These are phyloP conservation scores for Paracorniculantispora psalliotae DNA, from an alignment of 2,329 filamentous ascomycete species.

Conservation along the genomic window DNA sequence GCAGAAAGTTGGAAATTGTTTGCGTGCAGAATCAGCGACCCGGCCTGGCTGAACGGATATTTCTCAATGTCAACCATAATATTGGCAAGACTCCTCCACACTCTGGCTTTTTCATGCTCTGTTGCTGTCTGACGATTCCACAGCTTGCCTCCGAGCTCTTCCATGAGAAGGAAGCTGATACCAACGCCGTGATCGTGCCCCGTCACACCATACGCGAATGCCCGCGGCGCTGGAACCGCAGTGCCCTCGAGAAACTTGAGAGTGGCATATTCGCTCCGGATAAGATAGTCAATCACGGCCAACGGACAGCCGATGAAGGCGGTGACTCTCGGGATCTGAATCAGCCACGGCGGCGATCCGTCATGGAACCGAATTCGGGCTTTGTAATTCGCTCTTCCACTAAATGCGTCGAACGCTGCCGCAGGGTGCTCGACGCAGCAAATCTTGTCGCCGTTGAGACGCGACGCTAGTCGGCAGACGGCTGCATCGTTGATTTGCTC, in stretches of 20 bases:
- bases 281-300: conserved; percentile 22
- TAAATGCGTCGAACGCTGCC: conserved; percentile 16
- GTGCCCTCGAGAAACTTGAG: conserved; percentile 27
- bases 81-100: conserved; percentile 7
- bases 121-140: conserved; percentile 5
- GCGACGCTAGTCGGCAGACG: not conserved
- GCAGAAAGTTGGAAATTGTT: not conserved
- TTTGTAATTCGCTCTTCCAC: conserved; percentile 23
- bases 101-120: conserved; percentile 6
- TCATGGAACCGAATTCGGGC: conserved; percentile 18
- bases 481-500: not conserved
- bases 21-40: not conserved
- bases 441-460: not conserved
- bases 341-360: conserved; percentile 21
- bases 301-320: conserved; percentile 19
- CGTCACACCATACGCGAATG: conserved; percentile 20
- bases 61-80: conserved; percentile 5
- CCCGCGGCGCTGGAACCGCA: conserved; percentile 22
- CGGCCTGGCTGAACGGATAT: not conserved
- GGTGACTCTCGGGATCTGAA: conserved; percentile 21
- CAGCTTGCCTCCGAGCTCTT: conserved; percentile 22
- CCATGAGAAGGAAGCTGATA: conserved; percentile 23
- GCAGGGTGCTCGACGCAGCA: not conserved
- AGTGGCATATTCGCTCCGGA: conserved; percentile 27
- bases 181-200: conserved; percentile 20